Percentiles rank a stretch among this genome's conserved stretches.
These are phyloP conservation scores for Phaeosphaeria sp. DNA, from an alignment of 2,329 filamentous ascomycete species.

Conservation along the genomic window DNA sequence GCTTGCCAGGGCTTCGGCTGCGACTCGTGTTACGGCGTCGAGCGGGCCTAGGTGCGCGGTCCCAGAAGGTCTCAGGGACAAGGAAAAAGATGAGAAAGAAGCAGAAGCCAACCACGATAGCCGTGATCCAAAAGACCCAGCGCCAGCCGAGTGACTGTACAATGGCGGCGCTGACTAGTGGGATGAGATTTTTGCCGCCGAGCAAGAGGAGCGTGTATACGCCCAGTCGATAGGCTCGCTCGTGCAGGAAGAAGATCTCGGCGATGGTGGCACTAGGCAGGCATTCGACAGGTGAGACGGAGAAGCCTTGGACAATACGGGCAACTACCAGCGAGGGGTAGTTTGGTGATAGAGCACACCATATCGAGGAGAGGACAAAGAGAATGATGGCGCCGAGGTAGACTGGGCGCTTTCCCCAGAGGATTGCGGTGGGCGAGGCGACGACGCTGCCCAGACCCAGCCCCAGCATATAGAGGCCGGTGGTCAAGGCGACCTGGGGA, in stretches of 20 bases:
- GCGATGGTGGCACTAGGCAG: slow-evolving; percentile 92
- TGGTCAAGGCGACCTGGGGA: slow-evolving; percentile 81
- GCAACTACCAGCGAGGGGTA: slow-evolving; percentile 82
- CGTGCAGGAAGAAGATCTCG: slow-evolving; percentile 95
- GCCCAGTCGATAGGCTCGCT: slow-evolving; percentile 88
- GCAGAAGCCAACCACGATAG: slow-evolving; percentile 77
- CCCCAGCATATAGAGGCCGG: slow-evolving; percentile 93
- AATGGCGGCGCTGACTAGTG: slow-evolving; percentile 83
- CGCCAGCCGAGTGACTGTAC: slow-evolving; percentile 82
- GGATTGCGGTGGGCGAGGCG: slow-evolving; percentile 86
- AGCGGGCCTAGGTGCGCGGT: slow-evolving; percentile 70
- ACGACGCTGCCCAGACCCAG: slow-evolving; percentile 84
- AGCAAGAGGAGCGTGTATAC: slow-evolving; percentile 90
- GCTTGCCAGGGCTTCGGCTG: slow-evolving; percentile 29
- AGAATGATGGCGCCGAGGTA: slow-evolving; percentile 79
- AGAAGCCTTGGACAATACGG: slow-evolving; percentile 84
- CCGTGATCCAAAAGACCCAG: slow-evolving; percentile 90
- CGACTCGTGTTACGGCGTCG: slow-evolving; percentile 45
- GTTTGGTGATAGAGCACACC: slow-evolving; percentile 84
- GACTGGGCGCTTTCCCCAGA: slow-evolving; percentile 89
- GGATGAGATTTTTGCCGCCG: slow-evolving; percentile 89
- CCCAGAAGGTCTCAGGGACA: slow-evolving; percentile 96
- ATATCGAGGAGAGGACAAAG: slow-evolving; percentile 78
- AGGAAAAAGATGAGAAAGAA: slow-evolving; percentile 81
- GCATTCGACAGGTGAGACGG: slow-evolving; percentile 89